phyloP scores from a whole-genome alignment of 2,329 filamentous ascomycete species.

The Pleomassaria siparia region DNA sequence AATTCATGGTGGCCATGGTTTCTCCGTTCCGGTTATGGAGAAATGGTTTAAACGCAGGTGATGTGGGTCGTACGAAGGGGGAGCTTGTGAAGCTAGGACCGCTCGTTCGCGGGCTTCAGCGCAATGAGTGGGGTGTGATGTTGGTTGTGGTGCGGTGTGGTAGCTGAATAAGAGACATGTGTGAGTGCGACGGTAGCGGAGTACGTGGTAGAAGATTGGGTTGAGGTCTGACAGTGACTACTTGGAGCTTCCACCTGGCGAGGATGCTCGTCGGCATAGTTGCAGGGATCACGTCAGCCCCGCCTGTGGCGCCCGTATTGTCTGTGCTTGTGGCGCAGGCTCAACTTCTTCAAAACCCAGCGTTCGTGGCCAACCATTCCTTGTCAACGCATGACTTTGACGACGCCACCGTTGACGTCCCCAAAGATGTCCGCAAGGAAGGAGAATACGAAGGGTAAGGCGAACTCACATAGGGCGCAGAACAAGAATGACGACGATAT shows the following conservation, averaged over 20 bases:
- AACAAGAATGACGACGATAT: slow-evolving; percentile 55
- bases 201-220: background rate
- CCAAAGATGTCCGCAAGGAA: slow-evolving; percentile 17
- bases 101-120: slow-evolving; percentile 1
- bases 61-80: background rate
- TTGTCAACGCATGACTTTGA: background rate
- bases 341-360: background rate
- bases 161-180: slow-evolving; percentile 7
- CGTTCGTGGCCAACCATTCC: background rate
- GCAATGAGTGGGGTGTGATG: background rate
- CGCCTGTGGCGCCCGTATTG: background rate
- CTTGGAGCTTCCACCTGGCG: slow-evolving; percentile 6
- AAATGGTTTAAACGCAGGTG: background rate
- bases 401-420: slow-evolving; percentile 7
- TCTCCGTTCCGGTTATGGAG: background rate
- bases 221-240: background rate
- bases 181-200: slow-evolving; percentile 4
- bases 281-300: slow-evolving; percentile 2
- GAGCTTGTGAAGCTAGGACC: slow-evolving; percentile 4
- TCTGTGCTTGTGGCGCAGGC: background rate
- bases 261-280: background rate
- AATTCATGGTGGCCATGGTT: slow-evolving; percentile 69
- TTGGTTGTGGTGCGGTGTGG: background rate
- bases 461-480: slow-evolving; percentile 18
- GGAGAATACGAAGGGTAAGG: slow-evolving; percentile 11